Conservation (phyloP, 371 early-diverging fungal species). For the Phascolomyces articulosus region DNA sequence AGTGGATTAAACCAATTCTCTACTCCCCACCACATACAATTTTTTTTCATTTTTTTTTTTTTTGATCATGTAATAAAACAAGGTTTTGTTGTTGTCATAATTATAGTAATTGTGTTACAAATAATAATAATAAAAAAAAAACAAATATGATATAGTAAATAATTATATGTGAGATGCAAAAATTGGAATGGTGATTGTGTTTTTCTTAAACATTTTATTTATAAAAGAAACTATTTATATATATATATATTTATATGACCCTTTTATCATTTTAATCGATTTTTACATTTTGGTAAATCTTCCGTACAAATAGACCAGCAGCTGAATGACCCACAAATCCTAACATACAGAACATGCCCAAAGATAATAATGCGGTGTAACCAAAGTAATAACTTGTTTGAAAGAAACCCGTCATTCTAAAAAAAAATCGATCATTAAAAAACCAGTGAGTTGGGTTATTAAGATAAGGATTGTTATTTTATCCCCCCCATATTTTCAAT, state of each 20-base stretch:
- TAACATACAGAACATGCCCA: slow-evolving; percentile 71
- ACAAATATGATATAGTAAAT: no score
- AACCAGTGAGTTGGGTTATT: no score
- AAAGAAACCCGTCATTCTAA: slow-evolving; percentile 82
- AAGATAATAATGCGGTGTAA: slow-evolving; percentile 70
- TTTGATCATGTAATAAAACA: no score
- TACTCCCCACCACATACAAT: no score
- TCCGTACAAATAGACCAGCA: slow-evolving; percentile 67
- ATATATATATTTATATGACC: background rate
- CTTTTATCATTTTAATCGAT: slow-evolving; percentile 49
- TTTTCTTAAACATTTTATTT: no score
- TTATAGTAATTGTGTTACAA: no score
- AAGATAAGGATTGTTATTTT: background rate
- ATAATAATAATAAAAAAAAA: no score
- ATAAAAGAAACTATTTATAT: background rate
- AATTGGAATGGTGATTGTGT: no score
- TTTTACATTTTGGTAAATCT: slow-evolving; percentile 77
- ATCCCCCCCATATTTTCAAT: background rate
- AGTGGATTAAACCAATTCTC: background rate
- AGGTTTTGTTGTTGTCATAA: no score
- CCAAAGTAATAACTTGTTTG: slow-evolving; percentile 86
- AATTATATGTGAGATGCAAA: no score
- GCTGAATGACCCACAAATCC: slow-evolving; percentile 67
- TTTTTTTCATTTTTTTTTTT: no score
- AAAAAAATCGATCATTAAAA: background rate